phyloP scores from a whole-genome alignment of 2,329 filamentous ascomycete species.

The Emergomyces africanus region DNA sequence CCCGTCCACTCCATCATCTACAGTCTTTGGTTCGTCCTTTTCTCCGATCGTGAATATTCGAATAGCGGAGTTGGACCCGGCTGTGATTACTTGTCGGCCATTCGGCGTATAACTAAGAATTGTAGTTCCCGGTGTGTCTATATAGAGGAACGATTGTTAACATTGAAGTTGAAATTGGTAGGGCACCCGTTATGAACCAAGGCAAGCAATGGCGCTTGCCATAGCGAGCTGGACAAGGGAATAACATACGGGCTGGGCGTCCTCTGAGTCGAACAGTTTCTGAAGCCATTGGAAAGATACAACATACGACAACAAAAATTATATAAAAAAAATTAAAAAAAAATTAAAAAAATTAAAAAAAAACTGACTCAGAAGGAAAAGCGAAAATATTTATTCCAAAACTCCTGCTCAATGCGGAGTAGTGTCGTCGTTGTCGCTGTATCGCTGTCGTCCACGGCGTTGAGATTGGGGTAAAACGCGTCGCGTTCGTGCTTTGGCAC shows the following conservation, averaged over 20 bases:
- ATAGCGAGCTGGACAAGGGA: neutral
- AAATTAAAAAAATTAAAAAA: neutral
- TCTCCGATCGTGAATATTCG: constrained; percentile 85
- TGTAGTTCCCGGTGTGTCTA: constrained; percentile 74
- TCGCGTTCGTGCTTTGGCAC: neutral
- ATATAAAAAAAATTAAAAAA: neutral
- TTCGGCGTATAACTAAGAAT: constrained; percentile 82
- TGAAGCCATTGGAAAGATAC: constrained; percentile 35
- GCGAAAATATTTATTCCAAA: neutral
- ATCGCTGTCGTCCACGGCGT: neutral
- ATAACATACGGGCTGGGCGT: constrained; percentile 36
- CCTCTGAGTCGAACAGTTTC: constrained; percentile 27
- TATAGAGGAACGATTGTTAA: neutral
- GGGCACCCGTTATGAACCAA: neutral
- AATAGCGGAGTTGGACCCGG: constrained; percentile 85
- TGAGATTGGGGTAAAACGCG: neutral
- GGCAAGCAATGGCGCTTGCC: neutral
- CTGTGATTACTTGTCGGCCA: constrained; percentile 75
- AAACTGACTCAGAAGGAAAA: too few species aligned
- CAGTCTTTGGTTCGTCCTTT: constrained; percentile 80
- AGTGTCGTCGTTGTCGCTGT: neutral
- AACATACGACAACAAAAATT: constrained; percentile 29
- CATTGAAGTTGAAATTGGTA: constrained; percentile 1
- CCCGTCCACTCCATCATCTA: constrained; percentile 81
- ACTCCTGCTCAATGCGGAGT: too few species aligned